phyloP scores from a whole-genome alignment of 257 asterid species.

The Solanum acaule region DNA sequence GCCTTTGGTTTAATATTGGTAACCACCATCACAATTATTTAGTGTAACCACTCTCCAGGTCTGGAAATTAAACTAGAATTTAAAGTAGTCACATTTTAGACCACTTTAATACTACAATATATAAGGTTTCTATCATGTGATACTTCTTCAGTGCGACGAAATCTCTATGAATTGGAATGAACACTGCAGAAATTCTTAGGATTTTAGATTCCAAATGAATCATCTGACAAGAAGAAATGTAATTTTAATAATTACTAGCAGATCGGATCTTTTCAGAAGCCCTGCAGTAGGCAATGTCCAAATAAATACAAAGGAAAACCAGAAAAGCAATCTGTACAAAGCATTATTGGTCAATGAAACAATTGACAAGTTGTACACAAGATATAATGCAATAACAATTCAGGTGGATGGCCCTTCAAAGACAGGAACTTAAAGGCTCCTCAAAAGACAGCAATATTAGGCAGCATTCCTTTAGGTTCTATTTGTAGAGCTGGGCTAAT shows the following conservation, averaged over 20 bases:
- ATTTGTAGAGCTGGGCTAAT: conserved; percentile 78
- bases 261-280: not conserved
- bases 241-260: not conserved
- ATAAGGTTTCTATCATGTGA: not conserved
- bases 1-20: no score
- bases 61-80: no score
- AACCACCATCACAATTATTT: no score
- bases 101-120: not conserved
- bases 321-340: not conserved
- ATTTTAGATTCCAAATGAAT: not conserved
- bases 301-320: not conserved
- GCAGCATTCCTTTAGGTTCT: conserved; percentile 45
- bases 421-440: not conserved
- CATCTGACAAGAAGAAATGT: not conserved
- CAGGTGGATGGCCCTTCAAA: not conserved
- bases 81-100: not conserved
- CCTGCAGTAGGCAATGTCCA: not conserved
- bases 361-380: conserved; percentile 1
- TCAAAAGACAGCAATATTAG: conserved; percentile 40
- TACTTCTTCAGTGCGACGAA: not conserved
- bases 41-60: no score
- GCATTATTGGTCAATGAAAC: not conserved
- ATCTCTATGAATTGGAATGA: not conserved
- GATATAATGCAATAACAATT: not conserved
- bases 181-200: not conserved